Evolutionary conservation across 2,329 filamentous ascomycete species (phyloP).

Genomic region (Penicillium sp.): DNA sequence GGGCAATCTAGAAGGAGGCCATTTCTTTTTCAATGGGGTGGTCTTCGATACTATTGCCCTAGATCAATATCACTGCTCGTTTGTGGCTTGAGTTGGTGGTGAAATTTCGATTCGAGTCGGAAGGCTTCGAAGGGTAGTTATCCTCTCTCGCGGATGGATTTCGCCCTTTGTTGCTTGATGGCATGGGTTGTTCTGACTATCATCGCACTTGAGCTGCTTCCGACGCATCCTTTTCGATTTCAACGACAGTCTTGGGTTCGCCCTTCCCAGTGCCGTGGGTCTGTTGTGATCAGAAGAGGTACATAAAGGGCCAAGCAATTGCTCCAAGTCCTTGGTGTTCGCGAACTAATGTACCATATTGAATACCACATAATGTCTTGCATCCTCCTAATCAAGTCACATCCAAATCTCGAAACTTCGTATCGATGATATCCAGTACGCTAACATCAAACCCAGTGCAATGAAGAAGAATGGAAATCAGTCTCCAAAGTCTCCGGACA

Average conservation of each 20-base stretch:
- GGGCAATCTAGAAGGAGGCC: conserved; percentile 55
- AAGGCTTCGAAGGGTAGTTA: conserved; percentile 22
- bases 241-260: conserved; percentile 10
- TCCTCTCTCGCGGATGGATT: conserved; percentile 38
- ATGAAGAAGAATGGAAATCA: conserved; percentile 31
- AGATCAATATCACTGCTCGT: conserved; percentile 38
- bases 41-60: conserved; percentile 57
- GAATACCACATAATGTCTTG: too few relatives aligned
- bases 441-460: conserved; percentile 12
- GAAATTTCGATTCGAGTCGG: conserved; percentile 2
- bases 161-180: conserved; percentile 22
- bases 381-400: background rate
- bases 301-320: conserved; percentile 25
- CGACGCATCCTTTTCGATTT: conserved; percentile 12
- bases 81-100: conserved; percentile 1
- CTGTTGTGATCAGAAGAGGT: conserved; percentile 35
- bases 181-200: conserved; percentile 4
- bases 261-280: conserved; percentile 24
- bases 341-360: background rate
- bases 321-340: background rate
- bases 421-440: conserved; percentile 11
- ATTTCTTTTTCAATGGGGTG: conserved; percentile 43
- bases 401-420: background rate
- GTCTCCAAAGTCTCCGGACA: conserved; percentile 28
- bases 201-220: background rate